Evolutionary conservation across 2,329 filamentous ascomycete species (phyloP).

Genomic region (Apiospora pterosperma): DNA sequence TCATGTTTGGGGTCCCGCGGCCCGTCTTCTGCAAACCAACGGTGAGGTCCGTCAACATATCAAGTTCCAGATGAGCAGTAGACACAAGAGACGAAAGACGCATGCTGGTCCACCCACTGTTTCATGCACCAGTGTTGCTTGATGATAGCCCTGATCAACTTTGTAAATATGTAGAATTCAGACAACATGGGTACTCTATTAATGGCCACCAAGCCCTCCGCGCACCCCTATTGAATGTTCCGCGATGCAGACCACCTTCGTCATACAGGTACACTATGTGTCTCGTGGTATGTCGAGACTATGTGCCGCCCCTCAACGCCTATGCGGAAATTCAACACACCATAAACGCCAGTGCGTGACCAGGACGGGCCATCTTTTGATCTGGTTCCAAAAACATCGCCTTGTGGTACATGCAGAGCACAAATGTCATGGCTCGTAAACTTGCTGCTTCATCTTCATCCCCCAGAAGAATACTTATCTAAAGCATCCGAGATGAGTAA

Average conservation of each 20-base stretch:
- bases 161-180: background rate
- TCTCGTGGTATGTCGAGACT: background rate
- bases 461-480: background rate
- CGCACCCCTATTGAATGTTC: background rate
- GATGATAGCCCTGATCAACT: no score
- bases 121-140: background rate
- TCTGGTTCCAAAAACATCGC: constrained; percentile 8
- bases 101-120: background rate
- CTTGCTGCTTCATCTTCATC: background rate
- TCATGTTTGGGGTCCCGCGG: no score
- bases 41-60: no score
- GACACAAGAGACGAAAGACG: background rate
- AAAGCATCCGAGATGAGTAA: background rate
- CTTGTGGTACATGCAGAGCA: constrained; percentile 7
- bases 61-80: no score
- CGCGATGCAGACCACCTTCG: constrained; percentile 11
- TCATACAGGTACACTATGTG: background rate
- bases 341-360: constrained; percentile 9
- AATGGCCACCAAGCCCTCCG: constrained; percentile 13
- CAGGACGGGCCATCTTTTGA: background rate
- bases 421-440: constrained; percentile 10
- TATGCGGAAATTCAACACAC: constrained; percentile 8
- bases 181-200: constrained; percentile 14
- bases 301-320: constrained; percentile 10
- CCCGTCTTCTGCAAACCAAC: no score